Percentiles rank a stretch among this genome's conserved stretches.
phyloP scores from a whole-genome alignment of 257 asterid genomes.

The Pogostemon cablin region DNA sequence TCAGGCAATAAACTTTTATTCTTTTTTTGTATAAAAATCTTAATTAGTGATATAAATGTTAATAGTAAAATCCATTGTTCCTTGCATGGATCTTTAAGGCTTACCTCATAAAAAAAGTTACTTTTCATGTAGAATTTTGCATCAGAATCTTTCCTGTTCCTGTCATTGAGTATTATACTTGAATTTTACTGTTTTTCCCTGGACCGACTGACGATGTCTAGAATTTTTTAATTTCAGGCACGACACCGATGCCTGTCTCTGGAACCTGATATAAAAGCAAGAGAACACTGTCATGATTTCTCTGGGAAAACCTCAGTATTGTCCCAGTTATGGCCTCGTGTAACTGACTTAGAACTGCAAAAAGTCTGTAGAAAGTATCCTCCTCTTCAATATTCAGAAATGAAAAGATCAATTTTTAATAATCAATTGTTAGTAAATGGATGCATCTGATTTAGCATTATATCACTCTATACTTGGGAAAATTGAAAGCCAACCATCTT shows the following conservation, averaged over 20 bases:
- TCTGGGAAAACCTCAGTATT: slow-evolving; percentile 41
- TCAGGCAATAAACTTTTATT: not conserved
- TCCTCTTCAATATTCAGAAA: slow-evolving; percentile 18
- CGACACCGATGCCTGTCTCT: slow-evolving; percentile 53
- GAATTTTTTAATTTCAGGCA: slow-evolving; percentile 48
- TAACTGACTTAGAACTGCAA: slow-evolving; percentile 50
- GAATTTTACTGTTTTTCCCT: not conserved
- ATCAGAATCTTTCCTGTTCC: not conserved
- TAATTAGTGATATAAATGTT: not conserved
- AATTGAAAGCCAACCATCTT: slow-evolving; percentile 19
- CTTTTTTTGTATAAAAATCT: not conserved
- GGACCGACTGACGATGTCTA: slow-evolving; percentile 9
- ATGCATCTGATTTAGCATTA: slow-evolving; percentile 10
- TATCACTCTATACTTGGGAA: not conserved
- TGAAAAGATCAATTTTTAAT: slow-evolving; percentile 13
- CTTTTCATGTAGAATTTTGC: slow-evolving; percentile 19
- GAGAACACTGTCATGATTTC: slow-evolving; percentile 41
- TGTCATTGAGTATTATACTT: not conserved
- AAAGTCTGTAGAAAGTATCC: slow-evolving; percentile 64
- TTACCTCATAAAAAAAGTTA: not conserved
- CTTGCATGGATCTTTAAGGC: not conserved
- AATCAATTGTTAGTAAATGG: slow-evolving; percentile 20
- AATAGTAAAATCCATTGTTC: not conserved
- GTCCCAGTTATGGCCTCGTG: slow-evolving; percentile 54
- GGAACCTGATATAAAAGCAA: slow-evolving; percentile 46